Base-by-base conservation (phyloP, 352 stramenopile genomes). In the Phytophthora cactorum region DNA sequence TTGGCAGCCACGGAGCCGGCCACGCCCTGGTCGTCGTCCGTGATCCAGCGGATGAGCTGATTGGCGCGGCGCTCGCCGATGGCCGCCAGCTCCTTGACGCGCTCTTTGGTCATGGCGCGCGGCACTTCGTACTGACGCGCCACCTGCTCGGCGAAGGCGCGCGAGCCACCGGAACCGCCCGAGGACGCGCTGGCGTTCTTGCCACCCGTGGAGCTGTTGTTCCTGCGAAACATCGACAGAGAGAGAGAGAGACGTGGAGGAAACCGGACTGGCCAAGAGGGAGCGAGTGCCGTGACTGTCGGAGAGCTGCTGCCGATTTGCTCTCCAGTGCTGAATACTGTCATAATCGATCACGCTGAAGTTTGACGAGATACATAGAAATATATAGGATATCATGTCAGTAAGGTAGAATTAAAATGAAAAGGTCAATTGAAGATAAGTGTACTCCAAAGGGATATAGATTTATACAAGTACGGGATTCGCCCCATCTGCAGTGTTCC, bases 41-140 rank as follows among this genome's bases (percentile, higher is more conserved):
- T 86, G 4, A 91, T 67, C 68, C 80, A 89, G 25, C 78, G 77
- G 57, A 91, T 82, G 66, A 93, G 78, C 63, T 84, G 72, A 32
- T 85, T 84, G 43, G 83, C 63, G 55, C 84, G 86, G 5, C 49
- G 39, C 64, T 90, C 82, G 52, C 82, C 80, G 12, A 81, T 67
- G 5, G 66, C 51, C 12, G 85, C 83, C 47, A 89, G 67, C 54
- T 78, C 59, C 39, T 67, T 68, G 38, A 79, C 66, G 49, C 74
- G 62, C 38, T 86, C 74, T 28, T 67, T 70, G 17, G 68, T 77
- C 61, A 92, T 78, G 43, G 70, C 57, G 56, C 74, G 63, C 32
- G 70, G 63, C 49, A 90, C 73, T 38, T 86, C 71, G 56, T 93
- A 93, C 52, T 88, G 81, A 17, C 76, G 70, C n/a, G 72, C 64